Conservation (phyloP, 2,329 filamentous ascomycete genomes). For the Xylaria sp. region DNA sequence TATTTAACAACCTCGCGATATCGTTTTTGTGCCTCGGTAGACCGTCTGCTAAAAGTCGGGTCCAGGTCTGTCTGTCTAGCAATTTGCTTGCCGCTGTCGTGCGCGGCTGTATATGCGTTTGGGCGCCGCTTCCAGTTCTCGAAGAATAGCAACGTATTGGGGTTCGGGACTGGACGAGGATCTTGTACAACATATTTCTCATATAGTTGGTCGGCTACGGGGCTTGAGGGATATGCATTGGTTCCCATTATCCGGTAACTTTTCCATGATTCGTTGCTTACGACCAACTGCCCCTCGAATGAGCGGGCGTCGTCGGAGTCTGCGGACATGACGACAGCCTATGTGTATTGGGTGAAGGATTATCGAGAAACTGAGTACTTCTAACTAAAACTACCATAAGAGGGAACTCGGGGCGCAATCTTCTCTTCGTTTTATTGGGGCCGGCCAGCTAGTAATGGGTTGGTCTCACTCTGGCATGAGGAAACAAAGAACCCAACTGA, state of each 20-base stretch:
- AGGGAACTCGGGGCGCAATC: background rate
- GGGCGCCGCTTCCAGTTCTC: background rate
- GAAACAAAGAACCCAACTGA: constrained; percentile 26
- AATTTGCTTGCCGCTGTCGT: background rate
- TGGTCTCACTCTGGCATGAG: constrained; percentile 1
- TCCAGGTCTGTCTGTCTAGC: background rate
- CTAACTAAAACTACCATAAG: too few species aligned
- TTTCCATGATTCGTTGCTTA: constrained; percentile 4
- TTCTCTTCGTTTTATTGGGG: background rate
- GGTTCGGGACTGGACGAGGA: background rate
- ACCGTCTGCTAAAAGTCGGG: background rate
- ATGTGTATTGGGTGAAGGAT: background rate
- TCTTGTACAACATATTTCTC: too few species aligned
- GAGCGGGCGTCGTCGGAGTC: background rate
- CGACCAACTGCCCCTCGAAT: background rate
- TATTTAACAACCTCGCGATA: background rate
- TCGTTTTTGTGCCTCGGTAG: background rate
- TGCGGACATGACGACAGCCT: background rate
- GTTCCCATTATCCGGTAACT: background rate
- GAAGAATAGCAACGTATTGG: background rate
- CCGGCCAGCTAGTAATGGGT: background rate
- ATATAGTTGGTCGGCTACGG: background rate
- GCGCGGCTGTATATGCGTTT: background rate
- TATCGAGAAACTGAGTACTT: background rate
- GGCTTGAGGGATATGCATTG: too few species aligned